These are phyloP conservation scores for Hymenoscyphus infarciens DNA, from an alignment of 2,329 filamentous ascomycete species.

Conservation along the genomic window DNA sequence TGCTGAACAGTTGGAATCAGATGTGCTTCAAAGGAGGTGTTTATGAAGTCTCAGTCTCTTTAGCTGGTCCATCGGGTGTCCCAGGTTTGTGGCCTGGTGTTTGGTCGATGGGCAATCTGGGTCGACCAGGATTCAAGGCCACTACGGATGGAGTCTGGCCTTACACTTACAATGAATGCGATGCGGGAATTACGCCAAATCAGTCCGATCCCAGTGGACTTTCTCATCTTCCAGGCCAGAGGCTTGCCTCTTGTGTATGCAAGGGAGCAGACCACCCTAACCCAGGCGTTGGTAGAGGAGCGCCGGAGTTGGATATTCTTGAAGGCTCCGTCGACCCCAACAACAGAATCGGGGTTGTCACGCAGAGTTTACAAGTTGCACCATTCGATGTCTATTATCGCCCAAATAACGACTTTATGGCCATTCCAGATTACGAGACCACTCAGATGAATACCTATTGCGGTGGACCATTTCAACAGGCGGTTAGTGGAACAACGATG, in stretches of 20 bases:
- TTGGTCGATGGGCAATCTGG: constrained; percentile 53
- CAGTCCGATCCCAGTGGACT: constrained; percentile 64
- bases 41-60: constrained; percentile 49
- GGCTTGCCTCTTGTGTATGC: constrained; percentile 64
- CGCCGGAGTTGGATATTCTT: constrained; percentile 68
- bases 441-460: constrained; percentile 50
- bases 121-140: constrained; percentile 47
- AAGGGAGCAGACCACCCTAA: constrained; percentile 60
- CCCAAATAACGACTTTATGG: constrained; percentile 49
- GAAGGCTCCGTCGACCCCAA: constrained; percentile 51
- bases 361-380: constrained; percentile 38
- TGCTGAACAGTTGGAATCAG: constrained; percentile 52
- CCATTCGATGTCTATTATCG: constrained; percentile 45
- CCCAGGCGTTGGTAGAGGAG: constrained; percentile 60
- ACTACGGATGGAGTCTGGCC: constrained; percentile 54
- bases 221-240: constrained; percentile 65
- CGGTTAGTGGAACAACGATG: constrained; percentile 50
- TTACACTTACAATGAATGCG: constrained; percentile 50
- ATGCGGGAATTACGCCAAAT: constrained; percentile 66
- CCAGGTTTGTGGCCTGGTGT: constrained; percentile 51
- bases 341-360: constrained; percentile 37
- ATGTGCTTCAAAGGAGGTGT: constrained; percentile 53
- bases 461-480: constrained; percentile 53
- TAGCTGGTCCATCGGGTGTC: constrained; percentile 47
- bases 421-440: constrained; percentile 46